Evolutionary conservation across 176 grass and related monocot species (phyloP).

Genomic region (Musa beccarii): DNA sequence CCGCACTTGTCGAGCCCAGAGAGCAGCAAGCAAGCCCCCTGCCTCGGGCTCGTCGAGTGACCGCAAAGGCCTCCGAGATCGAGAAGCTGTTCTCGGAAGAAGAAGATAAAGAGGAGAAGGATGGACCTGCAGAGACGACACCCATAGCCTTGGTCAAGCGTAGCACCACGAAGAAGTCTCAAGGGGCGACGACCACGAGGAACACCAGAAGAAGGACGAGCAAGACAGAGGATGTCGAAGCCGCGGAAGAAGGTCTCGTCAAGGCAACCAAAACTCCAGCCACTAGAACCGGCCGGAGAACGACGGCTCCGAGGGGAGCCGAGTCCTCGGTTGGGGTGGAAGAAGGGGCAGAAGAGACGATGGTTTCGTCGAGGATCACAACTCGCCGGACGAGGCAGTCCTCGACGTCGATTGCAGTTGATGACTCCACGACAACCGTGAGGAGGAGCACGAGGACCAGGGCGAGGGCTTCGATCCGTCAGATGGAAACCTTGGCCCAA

Average conservation of each 20-base stretch:
- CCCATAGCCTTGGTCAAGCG: constrained; percentile 3
- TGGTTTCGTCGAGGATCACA: constrained; percentile 1
- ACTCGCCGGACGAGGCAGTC: constrained; percentile 20
- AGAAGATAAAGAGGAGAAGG: constrained; percentile 25
- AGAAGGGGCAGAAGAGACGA: not conserved
- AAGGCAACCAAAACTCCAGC: constrained; percentile 18
- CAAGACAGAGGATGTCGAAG: not conserved
- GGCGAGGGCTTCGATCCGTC: not conserved
- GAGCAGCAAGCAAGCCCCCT: constrained; percentile 7
- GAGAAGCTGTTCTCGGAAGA: constrained; percentile 29
- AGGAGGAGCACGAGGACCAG: constrained; percentile 17
- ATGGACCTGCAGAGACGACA: constrained; percentile 20
- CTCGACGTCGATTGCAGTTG: not conserved
- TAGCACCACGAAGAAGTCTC: not conserved
- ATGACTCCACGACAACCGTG: constrained; percentile 1
- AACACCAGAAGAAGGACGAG: not conserved
- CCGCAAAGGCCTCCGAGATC: constrained; percentile 36
- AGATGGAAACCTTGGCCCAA: constrained; percentile 24
- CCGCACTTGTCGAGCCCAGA: constrained; percentile 24
- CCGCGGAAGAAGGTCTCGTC: not conserved
- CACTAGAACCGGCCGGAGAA: not conserved
- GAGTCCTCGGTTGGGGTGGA: constrained; percentile 6
- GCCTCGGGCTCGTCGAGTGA: constrained; percentile 16
- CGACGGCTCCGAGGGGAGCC: constrained; percentile 17
- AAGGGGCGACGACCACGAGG: constrained; percentile 25